Conservation (phyloP, 768 basidiomycete genomes). For the Boletellus ananiceps region DNA sequence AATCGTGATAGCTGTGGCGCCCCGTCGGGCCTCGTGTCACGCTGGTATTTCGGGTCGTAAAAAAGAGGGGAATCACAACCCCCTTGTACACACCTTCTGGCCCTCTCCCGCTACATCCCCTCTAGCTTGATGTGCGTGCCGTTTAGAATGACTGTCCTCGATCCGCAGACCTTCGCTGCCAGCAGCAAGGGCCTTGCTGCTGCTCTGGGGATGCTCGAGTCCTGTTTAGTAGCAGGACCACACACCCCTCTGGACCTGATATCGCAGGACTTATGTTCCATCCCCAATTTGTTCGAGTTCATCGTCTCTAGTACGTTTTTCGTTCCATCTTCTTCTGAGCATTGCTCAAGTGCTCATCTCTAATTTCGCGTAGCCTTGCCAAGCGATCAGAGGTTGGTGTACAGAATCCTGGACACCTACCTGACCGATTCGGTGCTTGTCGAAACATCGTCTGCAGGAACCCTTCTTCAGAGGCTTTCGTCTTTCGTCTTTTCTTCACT, state of each 20-base stretch:
- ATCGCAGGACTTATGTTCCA: constrained; percentile 25
- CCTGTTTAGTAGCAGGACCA: constrained; percentile 26
- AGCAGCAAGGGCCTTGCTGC: constrained; percentile 15
- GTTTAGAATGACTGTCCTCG: constrained; percentile 6
- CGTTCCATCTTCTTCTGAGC: not conserved
- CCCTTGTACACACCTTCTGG: not conserved
- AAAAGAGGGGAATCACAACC: too few species aligned
- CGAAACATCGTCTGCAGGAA: constrained; percentile 15
- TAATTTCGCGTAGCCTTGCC: constrained; percentile 14
- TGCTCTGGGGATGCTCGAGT: constrained; percentile 16
- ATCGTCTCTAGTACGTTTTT: constrained; percentile 26
- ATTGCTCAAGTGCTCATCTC: not conserved
- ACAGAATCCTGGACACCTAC: constrained; percentile 33
- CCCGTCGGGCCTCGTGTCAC: too few species aligned
- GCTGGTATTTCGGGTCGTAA: too few species aligned
- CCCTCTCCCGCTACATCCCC: not conserved
- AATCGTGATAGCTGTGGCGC: too few species aligned
- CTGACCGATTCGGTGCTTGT: constrained; percentile 25
- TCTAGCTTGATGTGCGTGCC: not conserved
- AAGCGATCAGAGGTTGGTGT: constrained; percentile 9
- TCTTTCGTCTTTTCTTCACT: constrained; percentile 23
- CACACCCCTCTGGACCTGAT: constrained; percentile 19
- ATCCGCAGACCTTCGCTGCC: constrained; percentile 17
- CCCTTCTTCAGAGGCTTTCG: constrained; percentile 26
- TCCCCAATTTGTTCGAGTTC: constrained; percentile 26